Conservation (phyloP, 1,284 basidiomycete genomes). For the Malassezia japonica region DNA sequence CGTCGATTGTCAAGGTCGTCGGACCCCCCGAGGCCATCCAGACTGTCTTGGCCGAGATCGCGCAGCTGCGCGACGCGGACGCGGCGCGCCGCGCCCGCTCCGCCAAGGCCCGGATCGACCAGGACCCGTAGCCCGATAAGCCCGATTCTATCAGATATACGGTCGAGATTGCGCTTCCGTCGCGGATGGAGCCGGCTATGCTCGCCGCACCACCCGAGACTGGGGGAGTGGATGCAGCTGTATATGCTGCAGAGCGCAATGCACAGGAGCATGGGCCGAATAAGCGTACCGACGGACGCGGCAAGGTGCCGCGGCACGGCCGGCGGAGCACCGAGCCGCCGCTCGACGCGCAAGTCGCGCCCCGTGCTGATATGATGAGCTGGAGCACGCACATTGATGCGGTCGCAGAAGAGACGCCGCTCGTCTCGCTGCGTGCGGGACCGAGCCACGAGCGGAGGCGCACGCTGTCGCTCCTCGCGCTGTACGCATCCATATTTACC, state of each 20-base stretch:
- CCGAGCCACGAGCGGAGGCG: slow-evolving; percentile 4
- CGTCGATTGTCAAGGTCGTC: slow-evolving; percentile 39
- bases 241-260: not conserved
- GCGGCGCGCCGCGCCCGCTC: slow-evolving; percentile 1
- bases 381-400: slow-evolving; percentile 12
- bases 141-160: slow-evolving; percentile 3
- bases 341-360: not conserved
- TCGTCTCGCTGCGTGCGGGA: slow-evolving; percentile 9
- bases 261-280: too few relatives aligned
- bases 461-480: slow-evolving; percentile 3
- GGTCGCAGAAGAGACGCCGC: slow-evolving; percentile 10
- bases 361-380: not conserved
- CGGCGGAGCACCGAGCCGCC: not conserved
- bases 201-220: not conserved
- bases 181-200: not conserved
- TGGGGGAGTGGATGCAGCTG: not conserved
- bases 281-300: too few relatives aligned
- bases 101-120: slow-evolving; percentile 11
- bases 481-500: slow-evolving; percentile 53
- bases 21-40: slow-evolving; percentile 13
- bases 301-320: too few relatives aligned
- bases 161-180: not conserved
- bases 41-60: slow-evolving; percentile 7
- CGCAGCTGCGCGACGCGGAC: not conserved
- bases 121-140: slow-evolving; percentile 1